Evolutionary conservation across 192 early-diverging fungal genomes (phyloP).

Genomic region (Linnemannia schmuckeri): DNA sequence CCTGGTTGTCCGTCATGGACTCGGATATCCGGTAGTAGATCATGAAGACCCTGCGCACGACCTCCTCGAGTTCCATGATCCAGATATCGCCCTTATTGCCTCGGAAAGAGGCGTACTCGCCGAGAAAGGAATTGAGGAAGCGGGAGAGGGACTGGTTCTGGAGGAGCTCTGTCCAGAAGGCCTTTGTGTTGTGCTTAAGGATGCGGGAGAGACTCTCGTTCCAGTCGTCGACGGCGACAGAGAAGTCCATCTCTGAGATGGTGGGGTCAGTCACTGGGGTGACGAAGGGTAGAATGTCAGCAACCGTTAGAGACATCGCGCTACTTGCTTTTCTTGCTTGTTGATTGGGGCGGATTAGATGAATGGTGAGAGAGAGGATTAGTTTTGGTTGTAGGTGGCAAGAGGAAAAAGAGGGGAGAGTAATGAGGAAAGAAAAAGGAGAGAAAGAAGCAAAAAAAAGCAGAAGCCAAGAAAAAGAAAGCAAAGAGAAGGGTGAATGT

Average conservation of each 20-base stretch:
- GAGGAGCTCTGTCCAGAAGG: slow-evolving; percentile 41
- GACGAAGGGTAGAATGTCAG: slow-evolving; percentile 51
- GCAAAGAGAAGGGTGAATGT: background rate
- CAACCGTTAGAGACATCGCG: background rate
- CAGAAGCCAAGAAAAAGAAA: background rate
- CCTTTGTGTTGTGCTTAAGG: slow-evolving; percentile 35
- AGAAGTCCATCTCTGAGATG: slow-evolving; percentile 48
- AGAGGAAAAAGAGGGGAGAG: slow-evolving; percentile 2
- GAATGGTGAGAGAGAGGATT: background rate
- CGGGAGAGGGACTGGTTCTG: slow-evolving; percentile 22
- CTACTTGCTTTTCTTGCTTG: background rate
- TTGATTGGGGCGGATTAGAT: background rate
- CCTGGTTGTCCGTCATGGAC: slow-evolving; percentile 20
- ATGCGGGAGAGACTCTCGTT: slow-evolving; percentile 41
- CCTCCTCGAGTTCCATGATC: slow-evolving; percentile 45
- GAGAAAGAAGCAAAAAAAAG: background rate
- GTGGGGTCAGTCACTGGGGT: slow-evolving; percentile 34
- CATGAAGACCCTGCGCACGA: slow-evolving; percentile 48
- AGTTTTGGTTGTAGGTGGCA: background rate
- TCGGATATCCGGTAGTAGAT: slow-evolving; percentile 45
- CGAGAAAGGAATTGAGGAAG: slow-evolving; percentile 55
- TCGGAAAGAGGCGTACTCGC: slow-evolving; percentile 51
- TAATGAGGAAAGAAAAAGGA: slow-evolving; percentile 1
- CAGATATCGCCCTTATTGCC: slow-evolving; percentile 32
- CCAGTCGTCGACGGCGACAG: slow-evolving; percentile 54